Base-by-base conservation (phyloP, 2,329 filamentous ascomycete species). In the Ascochyta fabae region DNA sequence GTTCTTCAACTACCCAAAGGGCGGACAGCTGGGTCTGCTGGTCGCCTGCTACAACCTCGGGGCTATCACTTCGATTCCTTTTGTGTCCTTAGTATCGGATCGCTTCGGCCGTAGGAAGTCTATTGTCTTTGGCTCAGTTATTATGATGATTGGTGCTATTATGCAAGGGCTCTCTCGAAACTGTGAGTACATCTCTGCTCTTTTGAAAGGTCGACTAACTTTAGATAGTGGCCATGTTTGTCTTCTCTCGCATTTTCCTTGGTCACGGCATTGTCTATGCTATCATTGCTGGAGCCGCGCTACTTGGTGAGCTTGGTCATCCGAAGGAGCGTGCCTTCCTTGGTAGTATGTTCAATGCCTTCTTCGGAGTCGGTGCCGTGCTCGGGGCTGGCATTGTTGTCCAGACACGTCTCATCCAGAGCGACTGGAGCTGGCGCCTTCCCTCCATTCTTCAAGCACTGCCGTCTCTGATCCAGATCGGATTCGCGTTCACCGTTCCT, bases 251-350 rank as follows among this genome's bases (percentile, higher is more conserved):
- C 33, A 85, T 87, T 58, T 76, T 88, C 46, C 80, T 88, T 3
- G 88, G 88, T 51, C 89, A 90, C 62, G 88, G 88, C 19, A 87
- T 88, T 74, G 84, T 84, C 42, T 78, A 88, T 52, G 79, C 86
- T 0, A 86, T 88, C 64, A 85, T 88, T 76, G 81, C 82, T 3
- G 87, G 86, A 7, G 86, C 86, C 2, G 79, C 88, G 48, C 79
- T 89, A 8, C 79, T 89, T 3, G 85, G 84, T 5, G 87, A 89
- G 76, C 83, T 89, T 46, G 85, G 83, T 66, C 87, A 89, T 65
- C 86, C 87, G 4, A 87, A 89, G 68, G 86, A 90, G 70, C 85
- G 87, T 59, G 85, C 83, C 5, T 84, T 83, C 9, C 79, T 89
- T 16, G 88, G 86, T 0, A 80, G 86, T n/a, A 81, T 89, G 59